These are phyloP conservation scores for Pisolithus thermaeus DNA, from an alignment of 1,284 basidiomycete species.

Conservation along the genomic window DNA sequence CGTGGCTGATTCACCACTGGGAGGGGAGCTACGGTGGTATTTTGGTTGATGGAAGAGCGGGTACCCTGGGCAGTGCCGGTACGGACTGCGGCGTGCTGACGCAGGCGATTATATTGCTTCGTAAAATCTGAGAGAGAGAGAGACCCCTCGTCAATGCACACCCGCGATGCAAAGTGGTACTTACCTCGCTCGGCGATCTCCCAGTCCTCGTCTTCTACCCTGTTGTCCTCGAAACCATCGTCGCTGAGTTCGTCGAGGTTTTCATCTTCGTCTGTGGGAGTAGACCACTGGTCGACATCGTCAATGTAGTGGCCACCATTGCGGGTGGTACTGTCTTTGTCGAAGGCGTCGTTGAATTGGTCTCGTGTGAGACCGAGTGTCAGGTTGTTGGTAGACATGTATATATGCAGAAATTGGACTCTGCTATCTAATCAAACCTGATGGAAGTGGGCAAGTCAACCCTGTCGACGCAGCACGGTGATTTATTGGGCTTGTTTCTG, in stretches of 20 bases:
- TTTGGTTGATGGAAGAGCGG: conserved; percentile 43
- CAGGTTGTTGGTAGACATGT: conserved; percentile 13
- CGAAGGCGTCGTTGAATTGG: conserved; percentile 50
- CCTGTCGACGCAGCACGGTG: not conserved
- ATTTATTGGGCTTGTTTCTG: not conserved
- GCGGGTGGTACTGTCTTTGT: conserved; percentile 21
- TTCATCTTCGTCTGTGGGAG: conserved; percentile 37
- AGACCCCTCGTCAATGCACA: not conserved
- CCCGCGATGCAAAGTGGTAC: conserved; percentile 7
- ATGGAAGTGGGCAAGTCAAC: no score
- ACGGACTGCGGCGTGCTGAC: conserved; percentile 76
- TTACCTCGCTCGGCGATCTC: conserved; percentile 75
- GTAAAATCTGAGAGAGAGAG: conserved; percentile 70
- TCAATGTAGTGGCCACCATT: conserved; percentile 45
- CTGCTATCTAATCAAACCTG: no score
- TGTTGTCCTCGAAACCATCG: conserved; percentile 46
- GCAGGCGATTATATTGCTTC: conserved; percentile 90
- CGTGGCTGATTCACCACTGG: conserved; percentile 71
- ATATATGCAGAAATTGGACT: not conserved
- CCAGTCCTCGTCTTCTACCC: conserved; percentile 89
- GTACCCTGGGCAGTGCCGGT: conserved; percentile 58
- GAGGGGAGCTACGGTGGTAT: conserved; percentile 51
- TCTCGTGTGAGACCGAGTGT: conserved; percentile 30
- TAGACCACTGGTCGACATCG: conserved; percentile 33
- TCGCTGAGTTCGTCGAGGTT: conserved; percentile 36